A percentile compares a stretch with the other conserved stretches of the same genome.
Conservation (phyloP, 1,139 yeast species). For the Candida albicans region DNA sequence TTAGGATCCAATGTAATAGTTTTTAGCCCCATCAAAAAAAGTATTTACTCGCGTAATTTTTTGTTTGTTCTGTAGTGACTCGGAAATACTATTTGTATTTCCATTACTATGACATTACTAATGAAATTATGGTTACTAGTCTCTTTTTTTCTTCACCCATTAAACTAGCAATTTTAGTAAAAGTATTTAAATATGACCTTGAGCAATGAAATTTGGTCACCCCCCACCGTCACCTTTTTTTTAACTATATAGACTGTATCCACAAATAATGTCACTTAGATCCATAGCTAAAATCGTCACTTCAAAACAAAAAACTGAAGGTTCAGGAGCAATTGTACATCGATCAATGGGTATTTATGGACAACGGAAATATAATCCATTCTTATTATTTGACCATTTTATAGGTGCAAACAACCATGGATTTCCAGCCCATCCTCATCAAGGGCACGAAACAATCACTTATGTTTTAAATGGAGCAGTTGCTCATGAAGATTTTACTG, state of each 20-base stretch:
- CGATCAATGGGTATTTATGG: conserved; percentile 73
- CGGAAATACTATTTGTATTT: too few relatives aligned
- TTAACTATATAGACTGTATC: not conserved
- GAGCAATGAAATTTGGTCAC: too few relatives aligned
- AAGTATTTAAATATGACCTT: not conserved
- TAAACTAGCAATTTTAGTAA: too few relatives aligned
- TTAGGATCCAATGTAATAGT: too few relatives aligned
- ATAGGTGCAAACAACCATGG: conserved; percentile 55
- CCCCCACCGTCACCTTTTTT: too few relatives aligned
- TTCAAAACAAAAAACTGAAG: conserved; percentile 79
- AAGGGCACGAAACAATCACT: conserved; percentile 88
- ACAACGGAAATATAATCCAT: conserved; percentile 64
- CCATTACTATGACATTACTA: too few relatives aligned
- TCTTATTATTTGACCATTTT: conserved; percentile 73
- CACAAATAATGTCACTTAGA: conserved; percentile 29
- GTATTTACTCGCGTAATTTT: too few relatives aligned
- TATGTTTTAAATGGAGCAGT: conserved; percentile 70
- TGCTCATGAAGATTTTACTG: conserved; percentile 93
- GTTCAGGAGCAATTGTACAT: conserved; percentile 85
- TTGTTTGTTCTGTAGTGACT: too few relatives aligned
- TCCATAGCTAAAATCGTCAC: conserved; percentile 58
- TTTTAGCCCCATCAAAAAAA: too few relatives aligned
- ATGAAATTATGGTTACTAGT: too few relatives aligned
- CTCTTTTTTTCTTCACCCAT: too few relatives aligned
- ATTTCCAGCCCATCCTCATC: conserved; percentile 92